Evolutionary conservation across 176 grass and related monocot genomes (phyloP), one percentile per base, ranked within the genome.

Genomic region (Zea luxurians): DNA sequence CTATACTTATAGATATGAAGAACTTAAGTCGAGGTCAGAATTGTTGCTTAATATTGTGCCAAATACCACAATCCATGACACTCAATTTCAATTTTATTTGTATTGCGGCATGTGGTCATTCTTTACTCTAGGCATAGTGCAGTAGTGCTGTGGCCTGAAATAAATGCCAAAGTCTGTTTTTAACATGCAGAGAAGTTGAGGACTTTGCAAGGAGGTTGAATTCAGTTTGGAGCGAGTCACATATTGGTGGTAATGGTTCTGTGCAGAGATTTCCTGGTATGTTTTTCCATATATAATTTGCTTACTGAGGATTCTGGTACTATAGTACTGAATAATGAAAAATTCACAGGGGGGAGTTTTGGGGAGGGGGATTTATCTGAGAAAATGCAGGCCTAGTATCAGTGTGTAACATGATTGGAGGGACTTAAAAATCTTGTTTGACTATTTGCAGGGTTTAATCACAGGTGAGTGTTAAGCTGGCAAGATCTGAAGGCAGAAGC

Each of bases 191-290:
- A 77, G 96, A 99, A 96, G 96, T 99, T 34, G 96, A 96, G 71
- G 96, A 96, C 80, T 99, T 99, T 6, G 92, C 96, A 10, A 88
- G 96, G 76, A 91, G 96, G 89, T 81, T 99, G 84, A 99, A 93
- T 81, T 95, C 92, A 40, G 89, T 87, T 81, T 99, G 86, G 76
- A 87, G 70, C 34, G 86, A 86, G 49, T 80, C 92, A 43, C 89
- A 90, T 70, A 68, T 89, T 70, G 88, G 85, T 78, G 81, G 71
- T 61, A 90, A 90, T 69, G 71, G 72, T 84, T 87, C 84, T 73
- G 16, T 77, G 49, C 84, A 81, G 76, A 87, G 77, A 74, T 81
- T 77, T 73, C 70, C 77, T 84, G 89, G 77, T 87, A 52, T 67
- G n/a, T 72, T 81, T 77, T 77, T n/a, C 7, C 27, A 38, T 53